Conservation (phyloP, 1,284 basidiomycete species). For the Boletellus deceptivus region DNA sequence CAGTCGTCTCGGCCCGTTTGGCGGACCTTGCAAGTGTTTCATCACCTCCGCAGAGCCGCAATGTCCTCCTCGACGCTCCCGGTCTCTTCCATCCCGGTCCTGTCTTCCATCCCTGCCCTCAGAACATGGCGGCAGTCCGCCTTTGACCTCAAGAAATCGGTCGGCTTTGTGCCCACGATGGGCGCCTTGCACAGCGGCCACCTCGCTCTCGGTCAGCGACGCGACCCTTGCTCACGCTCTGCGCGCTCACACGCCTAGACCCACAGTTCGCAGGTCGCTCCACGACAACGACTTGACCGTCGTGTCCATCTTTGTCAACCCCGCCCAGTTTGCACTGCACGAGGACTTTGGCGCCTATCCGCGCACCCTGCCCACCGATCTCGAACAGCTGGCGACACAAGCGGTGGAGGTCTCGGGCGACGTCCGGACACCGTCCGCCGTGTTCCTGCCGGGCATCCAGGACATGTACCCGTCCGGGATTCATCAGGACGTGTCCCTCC, state of each 20-base stretch:
- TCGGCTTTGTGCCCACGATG: conserved; percentile 97
- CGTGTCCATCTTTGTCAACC: conserved; percentile 96
- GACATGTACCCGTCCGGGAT: conserved; percentile 93
- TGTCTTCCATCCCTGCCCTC: conserved; percentile 68
- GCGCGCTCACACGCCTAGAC: not conserved
- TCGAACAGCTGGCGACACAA: conserved; percentile 49
- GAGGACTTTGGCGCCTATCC: conserved; percentile 94
- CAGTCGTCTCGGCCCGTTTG: conserved; percentile 5
- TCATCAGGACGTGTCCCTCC: conserved; percentile 69
- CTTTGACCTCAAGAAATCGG: conserved; percentile 58
- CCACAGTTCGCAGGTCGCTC: conserved; percentile 66
- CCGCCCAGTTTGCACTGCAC: conserved; percentile 94
- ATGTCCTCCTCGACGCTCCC: conserved; percentile 36
- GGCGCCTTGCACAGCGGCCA: conserved; percentile 95
- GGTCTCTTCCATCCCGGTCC: conserved; percentile 67
- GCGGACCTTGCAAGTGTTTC: conserved; percentile 3
- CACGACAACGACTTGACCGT: conserved; percentile 83
- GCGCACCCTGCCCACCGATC: conserved; percentile 70
- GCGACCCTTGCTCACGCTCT: no score
- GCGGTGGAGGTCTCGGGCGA: conserved; percentile 16
- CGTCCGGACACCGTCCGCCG: conserved; percentile 54
- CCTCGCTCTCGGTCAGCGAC: conserved; percentile 73
- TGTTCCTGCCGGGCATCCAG: conserved; percentile 74
- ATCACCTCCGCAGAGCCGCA: not conserved
- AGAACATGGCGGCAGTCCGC: conserved; percentile 76